A percentile compares a stretch with the other conserved stretches of the same genome.
Evolutionary conservation across 169 alveolate genomes (phyloP).

Genomic region (Plasmodium yoelii): DNA sequence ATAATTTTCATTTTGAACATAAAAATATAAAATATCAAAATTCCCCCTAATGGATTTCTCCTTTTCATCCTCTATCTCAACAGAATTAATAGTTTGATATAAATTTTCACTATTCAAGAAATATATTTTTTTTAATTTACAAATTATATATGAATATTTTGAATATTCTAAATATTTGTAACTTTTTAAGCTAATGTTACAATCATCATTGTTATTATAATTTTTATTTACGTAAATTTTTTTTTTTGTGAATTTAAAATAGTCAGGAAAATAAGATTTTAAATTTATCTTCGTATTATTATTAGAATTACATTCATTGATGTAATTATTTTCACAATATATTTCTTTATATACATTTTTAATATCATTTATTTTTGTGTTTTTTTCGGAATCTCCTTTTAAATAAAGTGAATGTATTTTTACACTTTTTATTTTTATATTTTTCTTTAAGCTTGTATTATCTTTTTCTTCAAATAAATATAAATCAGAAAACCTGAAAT

Average conservation of each 20-base stretch:
- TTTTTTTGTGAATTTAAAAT: conserved; percentile 19
- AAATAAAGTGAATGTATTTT: conserved; percentile 12
- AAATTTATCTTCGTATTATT: conserved; percentile 1
- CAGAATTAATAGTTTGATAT: conserved; percentile 6
- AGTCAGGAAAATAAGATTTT: conserved; percentile 53
- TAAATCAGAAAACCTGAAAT: conserved; percentile 20
- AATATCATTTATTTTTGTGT: neutral
- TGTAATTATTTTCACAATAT: neutral
- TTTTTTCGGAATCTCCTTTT: conserved; percentile 3
- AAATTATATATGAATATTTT: conserved; percentile 33
- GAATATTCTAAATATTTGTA: conserved; percentile 47
- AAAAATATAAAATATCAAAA: conserved; percentile 22
- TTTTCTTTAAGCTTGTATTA: neutral
- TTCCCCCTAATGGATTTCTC: neutral
- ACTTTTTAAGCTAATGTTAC: conserved; percentile 18
- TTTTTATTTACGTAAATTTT: conserved; percentile 28
- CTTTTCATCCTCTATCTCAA: neutral
- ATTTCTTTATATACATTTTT: neutral
- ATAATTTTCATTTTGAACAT: neutral
- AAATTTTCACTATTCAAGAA: neutral
- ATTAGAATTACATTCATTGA: neutral
- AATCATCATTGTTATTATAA: neutral
- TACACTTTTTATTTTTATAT: conserved; percentile 41
- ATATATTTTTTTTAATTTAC: conserved; percentile 15
- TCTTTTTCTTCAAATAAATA: neutral